Evolutionary conservation across 2,329 filamentous ascomycete species (phyloP).

Genomic region (Fonsecaea multimorphosa): DNA sequence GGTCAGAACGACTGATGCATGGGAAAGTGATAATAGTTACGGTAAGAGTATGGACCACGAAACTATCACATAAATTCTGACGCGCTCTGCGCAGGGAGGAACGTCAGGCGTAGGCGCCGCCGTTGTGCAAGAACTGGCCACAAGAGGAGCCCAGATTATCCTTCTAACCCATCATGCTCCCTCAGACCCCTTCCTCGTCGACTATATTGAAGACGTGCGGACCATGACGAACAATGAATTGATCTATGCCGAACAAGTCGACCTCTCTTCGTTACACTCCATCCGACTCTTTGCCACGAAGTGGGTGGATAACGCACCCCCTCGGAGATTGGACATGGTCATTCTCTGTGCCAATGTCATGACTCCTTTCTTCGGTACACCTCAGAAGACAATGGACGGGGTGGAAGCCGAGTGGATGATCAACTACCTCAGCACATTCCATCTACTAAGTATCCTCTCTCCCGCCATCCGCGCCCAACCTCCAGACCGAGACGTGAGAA

Average conservation of each 20-base stretch:
- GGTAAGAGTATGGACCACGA: slow-evolving; percentile 52
- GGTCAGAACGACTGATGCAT: slow-evolving; percentile 82
- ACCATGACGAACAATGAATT: slow-evolving; percentile 77
- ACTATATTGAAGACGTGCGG: slow-evolving; percentile 90
- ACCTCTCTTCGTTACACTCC: slow-evolving; percentile 85
- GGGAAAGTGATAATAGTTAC: slow-evolving; percentile 94
- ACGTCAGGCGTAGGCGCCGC: slow-evolving; percentile 90
- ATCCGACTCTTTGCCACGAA: slow-evolving; percentile 92
- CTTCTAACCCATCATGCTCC: slow-evolving; percentile 83
- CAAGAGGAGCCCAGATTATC: slow-evolving; percentile 85
- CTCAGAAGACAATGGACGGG: slow-evolving; percentile 73
- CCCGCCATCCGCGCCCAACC: slow-evolving; percentile 90
- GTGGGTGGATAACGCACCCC: slow-evolving; percentile 96
- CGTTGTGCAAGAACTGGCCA: slow-evolving; percentile 74
- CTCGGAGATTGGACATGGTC: slow-evolving; percentile 86
- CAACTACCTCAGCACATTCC: slow-evolving; percentile 95
- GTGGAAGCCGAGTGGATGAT: slow-evolving; percentile 91
- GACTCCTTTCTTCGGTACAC: slow-evolving; percentile 69
- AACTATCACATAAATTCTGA: slow-evolving; percentile 11
- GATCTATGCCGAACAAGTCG: slow-evolving; percentile 94
- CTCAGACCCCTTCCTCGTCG: slow-evolving; percentile 84
- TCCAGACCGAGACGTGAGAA: slow-evolving; percentile 87
- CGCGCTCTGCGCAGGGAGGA: slow-evolving; percentile 66
- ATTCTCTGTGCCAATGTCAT: slow-evolving; percentile 83
- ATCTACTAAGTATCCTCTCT: slow-evolving; percentile 86